Evolutionary conservation across 2,329 filamentous ascomycete species (phyloP).

Genomic region (Paecilomyces fulvus): DNA sequence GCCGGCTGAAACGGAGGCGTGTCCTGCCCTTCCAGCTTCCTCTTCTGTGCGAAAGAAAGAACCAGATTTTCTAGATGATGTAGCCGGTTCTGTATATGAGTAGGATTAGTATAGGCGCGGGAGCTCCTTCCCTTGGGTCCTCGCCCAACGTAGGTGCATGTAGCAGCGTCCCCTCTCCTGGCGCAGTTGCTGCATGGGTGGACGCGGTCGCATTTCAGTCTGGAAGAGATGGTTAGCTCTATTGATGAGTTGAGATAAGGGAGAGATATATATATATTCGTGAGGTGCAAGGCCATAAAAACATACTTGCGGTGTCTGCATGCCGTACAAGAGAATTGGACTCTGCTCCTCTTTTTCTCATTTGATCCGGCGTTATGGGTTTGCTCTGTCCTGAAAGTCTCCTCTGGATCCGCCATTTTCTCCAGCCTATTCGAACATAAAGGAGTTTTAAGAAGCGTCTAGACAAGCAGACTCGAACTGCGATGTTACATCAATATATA

Average conservation of each 20-base stretch:
- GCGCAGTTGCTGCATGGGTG: slow-evolving; percentile 28
- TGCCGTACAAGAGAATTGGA: slow-evolving; percentile 32
- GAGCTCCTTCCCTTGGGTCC: slow-evolving; percentile 23
- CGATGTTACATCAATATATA: background rate
- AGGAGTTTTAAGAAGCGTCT: background rate
- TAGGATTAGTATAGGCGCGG: slow-evolving; percentile 17
- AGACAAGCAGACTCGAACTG: background rate
- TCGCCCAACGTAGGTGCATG: slow-evolving; percentile 27
- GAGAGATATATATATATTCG: background rate
- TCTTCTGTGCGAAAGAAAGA: slow-evolving; percentile 25
- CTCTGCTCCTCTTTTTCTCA: slow-evolving; percentile 24
- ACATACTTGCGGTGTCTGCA: slow-evolving; percentile 28
- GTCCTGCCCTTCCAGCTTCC: slow-evolving; percentile 8
- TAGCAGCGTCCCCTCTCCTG: slow-evolving; percentile 21
- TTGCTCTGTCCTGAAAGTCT: background rate
- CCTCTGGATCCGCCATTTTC: background rate
- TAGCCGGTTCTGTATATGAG: slow-evolving; percentile 25
- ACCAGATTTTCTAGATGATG: slow-evolving; percentile 30
- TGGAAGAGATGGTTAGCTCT: slow-evolving; percentile 3
- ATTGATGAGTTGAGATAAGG: background rate
- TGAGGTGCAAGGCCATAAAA: background rate
- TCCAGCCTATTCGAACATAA: background rate
- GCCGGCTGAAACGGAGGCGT: background rate
- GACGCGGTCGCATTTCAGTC: slow-evolving; percentile 28
- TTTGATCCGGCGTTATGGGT: background rate